Evolutionary conservation across 768 basidiomycete species (phyloP), one percentile per base, ranked within the genome.

Genomic region (Kwoniella botswanensis): DNA sequence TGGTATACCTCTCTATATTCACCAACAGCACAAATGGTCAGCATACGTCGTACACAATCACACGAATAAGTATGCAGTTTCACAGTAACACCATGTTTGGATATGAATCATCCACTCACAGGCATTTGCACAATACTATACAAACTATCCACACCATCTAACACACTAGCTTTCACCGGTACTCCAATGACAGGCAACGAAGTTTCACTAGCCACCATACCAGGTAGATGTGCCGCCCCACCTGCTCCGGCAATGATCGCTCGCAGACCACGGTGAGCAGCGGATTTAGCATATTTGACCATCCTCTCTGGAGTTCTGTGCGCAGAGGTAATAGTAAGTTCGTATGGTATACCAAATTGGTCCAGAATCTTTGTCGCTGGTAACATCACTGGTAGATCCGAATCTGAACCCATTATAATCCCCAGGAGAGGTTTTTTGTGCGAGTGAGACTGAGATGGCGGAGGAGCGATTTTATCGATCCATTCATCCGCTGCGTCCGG

Each of bases 51-150:
- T 35, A 35, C 35, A 35, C 35, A 35, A 35, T 35, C 35, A 35
- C 35, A 35, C 35, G 35, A 35, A 35, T 35, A 35, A 35, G 35
- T 35, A 35, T 35, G 35, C 35, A 35, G 35, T 9, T 35, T 35
- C 35, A 35, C 35, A 9, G 7, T 35, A 9, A 35, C 1, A 35
- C 35, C 35, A 35, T 35, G 35, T 35, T 4, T 35, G 35, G 7
- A 6, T 9, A 35, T 35, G 7, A 35, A 35, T 4, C 35, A 35
- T 35, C 7, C 52, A 87, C 92, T 76, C 80, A 94, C 93, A 21
- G 97, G 97, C 97, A 99, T 99, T 85, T 98, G 97, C 10, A 99
- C 94, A 74, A 99, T 98, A 81, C 92, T 94, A 79, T 97, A 90
- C 76, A 99, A 84, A n/a, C 93, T 94, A 84, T 98, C 97, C 0